A percentile compares a stretch with the other conserved stretches of the same genome.
These are phyloP conservation scores for Mariannaea sp. DNA, from an alignment of 2,329 filamentous ascomycete species.

Conservation along the genomic window DNA sequence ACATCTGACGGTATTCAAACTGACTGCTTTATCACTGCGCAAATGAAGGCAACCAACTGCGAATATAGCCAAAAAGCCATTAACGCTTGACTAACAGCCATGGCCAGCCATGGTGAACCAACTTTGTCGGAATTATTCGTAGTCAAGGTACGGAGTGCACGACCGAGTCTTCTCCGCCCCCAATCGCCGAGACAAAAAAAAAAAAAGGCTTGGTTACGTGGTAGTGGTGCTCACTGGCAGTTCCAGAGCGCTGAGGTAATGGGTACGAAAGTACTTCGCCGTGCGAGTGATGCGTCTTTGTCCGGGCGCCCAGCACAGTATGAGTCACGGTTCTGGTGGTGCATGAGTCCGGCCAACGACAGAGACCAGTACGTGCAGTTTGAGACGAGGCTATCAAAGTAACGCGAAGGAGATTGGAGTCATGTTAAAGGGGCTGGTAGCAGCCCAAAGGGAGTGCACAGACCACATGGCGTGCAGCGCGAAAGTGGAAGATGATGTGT, in stretches of 20 bases:
- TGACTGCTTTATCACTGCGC: too few species aligned
- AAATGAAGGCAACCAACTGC: too few species aligned
- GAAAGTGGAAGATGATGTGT: constrained; percentile 3
- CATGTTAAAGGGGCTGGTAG: constrained; percentile 37
- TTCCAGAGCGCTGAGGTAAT: constrained; percentile 30
- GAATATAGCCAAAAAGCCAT: too few species aligned
- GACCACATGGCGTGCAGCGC: neutral
- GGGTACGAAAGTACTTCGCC: constrained; percentile 15
- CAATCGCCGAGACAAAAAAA: constrained; percentile 14
- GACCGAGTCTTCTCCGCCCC: constrained; percentile 9
- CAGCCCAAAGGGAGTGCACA: constrained; percentile 21
- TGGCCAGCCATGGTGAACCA: too few species aligned
- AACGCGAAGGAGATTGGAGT: constrained; percentile 33
- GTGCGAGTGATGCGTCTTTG: constrained; percentile 3
- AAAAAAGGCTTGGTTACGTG: constrained; percentile 13
- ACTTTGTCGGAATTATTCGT: constrained; percentile 24
- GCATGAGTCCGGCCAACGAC: constrained; percentile 24
- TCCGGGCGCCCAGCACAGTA: too few species aligned
- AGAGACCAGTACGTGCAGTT: constrained; percentile 30
- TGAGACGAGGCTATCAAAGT: constrained; percentile 20
- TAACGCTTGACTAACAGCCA: too few species aligned
- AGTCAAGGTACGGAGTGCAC: constrained; percentile 18
- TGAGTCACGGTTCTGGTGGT: constrained; percentile 2
- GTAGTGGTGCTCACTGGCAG: too few species aligned
- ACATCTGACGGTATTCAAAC: too few species aligned